Base-by-base conservation (phyloP, 2,329 filamentous ascomycete genomes). In the Fonsecaea nubica region DNA sequence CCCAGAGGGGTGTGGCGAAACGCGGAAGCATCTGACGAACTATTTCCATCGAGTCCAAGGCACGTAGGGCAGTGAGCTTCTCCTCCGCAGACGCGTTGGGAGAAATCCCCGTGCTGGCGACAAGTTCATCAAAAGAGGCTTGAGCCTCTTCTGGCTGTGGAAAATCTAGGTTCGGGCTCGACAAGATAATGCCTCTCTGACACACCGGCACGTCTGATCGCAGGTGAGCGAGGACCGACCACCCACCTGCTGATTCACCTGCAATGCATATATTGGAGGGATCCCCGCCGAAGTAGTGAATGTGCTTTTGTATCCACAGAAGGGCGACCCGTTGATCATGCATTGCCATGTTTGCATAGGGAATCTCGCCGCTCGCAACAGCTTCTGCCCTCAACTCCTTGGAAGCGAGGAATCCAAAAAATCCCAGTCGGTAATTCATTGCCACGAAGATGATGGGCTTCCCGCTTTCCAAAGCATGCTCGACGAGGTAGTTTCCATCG, bases 181-280 rank as follows among this genome's bases (percentile, higher is more conserved):
- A 66, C 15, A 66, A 36, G 8, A 66, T 63, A 2, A 66, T 59
- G 21, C 64, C 64, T 53, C 64, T 58, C 21, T 59, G 64, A 32
- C 64, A 66, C 33, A 66, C 65, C 3, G 65, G 61, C 8, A 64
- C 57, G 38, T 64, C 38, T 12, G 65, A 67, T 38, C 61, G 21
- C 9, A 69, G 62, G 15, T 64, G 61, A 58, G 55, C 62, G 38
- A 67, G 85, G 13, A 67, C 61, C n/a, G 64, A 64, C 33, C 62
- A 85, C 2, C 78, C 82, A 33, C 83, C 83, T 5, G 81, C 82
- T 58, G 80, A 82, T 69, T 84, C 79, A 15, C 83, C 83, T 15
- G 79, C 74, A 9, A 78, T 66, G 50, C 75, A 77, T 50, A 81
- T 75, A 60, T 78, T 77, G 0, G 74, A 72, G 6, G 77, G 75